Evolutionary conservation across 345 rosid species (phyloP), one percentile per base, ranked within the genome.

Genomic region (Sonneratia alba): DNA sequence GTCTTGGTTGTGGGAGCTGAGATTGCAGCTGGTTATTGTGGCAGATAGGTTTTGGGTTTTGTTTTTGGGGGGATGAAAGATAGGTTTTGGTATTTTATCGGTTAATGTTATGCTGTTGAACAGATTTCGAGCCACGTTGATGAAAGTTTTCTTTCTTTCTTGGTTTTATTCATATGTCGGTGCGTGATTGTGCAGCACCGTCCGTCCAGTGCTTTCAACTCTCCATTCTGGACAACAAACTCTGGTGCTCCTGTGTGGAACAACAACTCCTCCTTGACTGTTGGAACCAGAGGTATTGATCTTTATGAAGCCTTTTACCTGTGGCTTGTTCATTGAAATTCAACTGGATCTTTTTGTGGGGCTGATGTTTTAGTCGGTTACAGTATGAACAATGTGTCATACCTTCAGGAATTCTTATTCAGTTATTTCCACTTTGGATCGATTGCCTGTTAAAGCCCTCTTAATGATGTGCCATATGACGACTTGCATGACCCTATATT

Each of bases 221-320:
- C 96, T 19, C 81, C 85, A 0, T 88, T 85, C 72, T 90, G 85
- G 86, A 90, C 98, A 34, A 85, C 96, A 32, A 92, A 92, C 77
- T 82, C 87, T 3, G 98, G 98, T 68, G 68, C 88, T 79, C 96
- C 98, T 0, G 87, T 92, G 53, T 90, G 87, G 80, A 92, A 90
- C 90, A 88, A 92, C 79, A 86, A 78, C 81, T 87, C 91, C 3
- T 87, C 96, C 47, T 70, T 90, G 81, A 92, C 98, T 48, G 80
- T 92, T 69, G 98, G 98, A 72, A 72, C 81, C 36, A 82, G 98
- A 86, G 98, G 98, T 87, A 83, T 14, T 19, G 6, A 34, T n/a
- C 7, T 34, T 14, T 32, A 15, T 61, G 6, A 34, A 32, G 66
- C 19, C 27, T 62, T 62, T 62, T 13, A 27, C 3, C 37, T 53